Evolutionary conservation across 2,329 filamentous ascomycete genomes (phyloP).

Genomic region (Xylogone sp.): DNA sequence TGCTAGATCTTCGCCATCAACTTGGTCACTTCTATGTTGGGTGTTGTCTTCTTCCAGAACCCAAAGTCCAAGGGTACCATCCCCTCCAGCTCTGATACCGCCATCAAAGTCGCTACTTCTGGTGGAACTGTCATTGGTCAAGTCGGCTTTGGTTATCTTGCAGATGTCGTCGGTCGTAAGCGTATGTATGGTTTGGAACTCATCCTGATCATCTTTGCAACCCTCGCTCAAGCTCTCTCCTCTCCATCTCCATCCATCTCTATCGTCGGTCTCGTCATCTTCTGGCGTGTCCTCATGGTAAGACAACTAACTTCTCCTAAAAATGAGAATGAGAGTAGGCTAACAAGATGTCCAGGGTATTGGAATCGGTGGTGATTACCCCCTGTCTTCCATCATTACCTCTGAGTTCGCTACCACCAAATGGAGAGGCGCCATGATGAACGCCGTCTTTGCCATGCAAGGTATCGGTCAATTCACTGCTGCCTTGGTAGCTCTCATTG

Average conservation of each 20-base stretch:
- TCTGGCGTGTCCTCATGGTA: constrained; percentile 75
- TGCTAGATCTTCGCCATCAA: constrained; percentile 24
- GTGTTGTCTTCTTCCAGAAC: constrained; percentile 23
- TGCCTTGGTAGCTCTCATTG: constrained; percentile 72
- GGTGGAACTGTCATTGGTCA: constrained; percentile 82
- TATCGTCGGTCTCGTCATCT: constrained; percentile 65
- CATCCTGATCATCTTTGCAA: constrained; percentile 76
- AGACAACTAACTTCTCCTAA: background rate
- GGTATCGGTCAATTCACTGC: constrained; percentile 76
- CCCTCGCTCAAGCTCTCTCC: constrained; percentile 66
- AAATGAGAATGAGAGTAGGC: constrained; percentile 13
- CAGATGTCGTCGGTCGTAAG: constrained; percentile 75
- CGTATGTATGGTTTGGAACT: constrained; percentile 75
- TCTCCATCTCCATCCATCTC: constrained; percentile 60
- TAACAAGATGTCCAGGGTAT: constrained; percentile 42
- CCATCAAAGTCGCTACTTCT: constrained; percentile 82
- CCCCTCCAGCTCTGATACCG: constrained; percentile 66
- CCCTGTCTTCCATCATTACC: constrained; percentile 77
- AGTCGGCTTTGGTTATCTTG: constrained; percentile 73
- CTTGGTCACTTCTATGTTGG: constrained; percentile 26
- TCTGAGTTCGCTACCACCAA: constrained; percentile 85
- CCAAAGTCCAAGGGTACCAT: constrained; percentile 45
- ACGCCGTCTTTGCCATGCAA: constrained; percentile 82
- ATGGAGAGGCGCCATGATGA: constrained; percentile 86
- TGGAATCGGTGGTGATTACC: constrained; percentile 75